phyloP scores from a whole-genome alignment of 2,329 filamentous ascomycete species.

The Hypoxylon sp. region DNA sequence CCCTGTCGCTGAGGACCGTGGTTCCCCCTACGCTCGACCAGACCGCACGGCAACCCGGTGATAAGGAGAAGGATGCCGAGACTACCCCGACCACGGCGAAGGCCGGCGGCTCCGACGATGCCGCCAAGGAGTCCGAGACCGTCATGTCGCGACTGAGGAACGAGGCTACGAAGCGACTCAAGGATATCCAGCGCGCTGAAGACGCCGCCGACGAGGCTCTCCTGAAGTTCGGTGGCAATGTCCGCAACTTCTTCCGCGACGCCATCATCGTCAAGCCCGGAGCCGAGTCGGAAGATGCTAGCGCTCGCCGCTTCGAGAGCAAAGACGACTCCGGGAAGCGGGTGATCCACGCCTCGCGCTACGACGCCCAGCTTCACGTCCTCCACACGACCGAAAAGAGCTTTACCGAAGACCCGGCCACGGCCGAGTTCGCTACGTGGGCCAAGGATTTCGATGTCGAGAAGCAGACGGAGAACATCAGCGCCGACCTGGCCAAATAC shows the following conservation, averaged over 20 bases:
- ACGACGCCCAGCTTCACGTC: slow-evolving; percentile 94
- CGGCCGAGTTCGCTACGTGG: slow-evolving; percentile 78
- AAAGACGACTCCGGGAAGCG: slow-evolving; percentile 90
- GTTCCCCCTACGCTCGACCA: slow-evolving; percentile 36
- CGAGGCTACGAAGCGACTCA: slow-evolving; percentile 83
- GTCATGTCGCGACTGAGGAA: slow-evolving; percentile 78
- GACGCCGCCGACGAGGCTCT: slow-evolving; percentile 96
- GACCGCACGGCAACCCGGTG: slow-evolving; percentile 39
- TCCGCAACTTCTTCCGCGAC: slow-evolving; percentile 88
- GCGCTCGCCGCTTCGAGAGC: slow-evolving; percentile 87
- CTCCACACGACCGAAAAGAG: slow-evolving; percentile 86
- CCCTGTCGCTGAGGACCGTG: slow-evolving; percentile 69
- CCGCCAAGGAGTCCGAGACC: slow-evolving; percentile 60
- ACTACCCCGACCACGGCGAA: slow-evolving; percentile 57
- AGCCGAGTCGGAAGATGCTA: slow-evolving; percentile 55
- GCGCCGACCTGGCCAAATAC: slow-evolving; percentile 83
- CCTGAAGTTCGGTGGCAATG: slow-evolving; percentile 87
- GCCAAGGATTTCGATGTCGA: slow-evolving; percentile 79
- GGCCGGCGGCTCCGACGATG: slow-evolving; percentile 53
- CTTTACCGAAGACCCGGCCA: slow-evolving; percentile 82
- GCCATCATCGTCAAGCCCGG: slow-evolving; percentile 89
- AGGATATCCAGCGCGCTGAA: slow-evolving; percentile 89
- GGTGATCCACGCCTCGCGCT: slow-evolving; percentile 91
- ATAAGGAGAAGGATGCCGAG: slow-evolving; percentile 48
- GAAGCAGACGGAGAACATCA: slow-evolving; percentile 83